Evolutionary conservation across 257 asterid species (phyloP), one percentile per base, ranked within the genome.

Genomic region (Coffea eugenioides): DNA sequence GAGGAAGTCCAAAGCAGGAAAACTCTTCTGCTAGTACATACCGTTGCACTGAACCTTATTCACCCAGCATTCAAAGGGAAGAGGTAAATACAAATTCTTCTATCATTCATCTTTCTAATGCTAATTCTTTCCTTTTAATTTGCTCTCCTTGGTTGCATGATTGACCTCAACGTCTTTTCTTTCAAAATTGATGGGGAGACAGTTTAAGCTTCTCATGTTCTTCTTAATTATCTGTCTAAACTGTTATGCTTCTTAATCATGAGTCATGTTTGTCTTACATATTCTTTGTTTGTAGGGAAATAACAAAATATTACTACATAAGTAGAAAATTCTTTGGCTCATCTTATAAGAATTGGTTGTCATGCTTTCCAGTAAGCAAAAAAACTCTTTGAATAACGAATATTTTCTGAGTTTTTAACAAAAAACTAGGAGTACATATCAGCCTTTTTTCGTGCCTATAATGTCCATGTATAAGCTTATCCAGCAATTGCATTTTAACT

Each of bases 81-180:
- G 87, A 84, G 92, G 96, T 91, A 88, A 23, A 59, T 6, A 56
- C 61, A 18, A 76, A 1, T 31, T 31, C 34, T 31, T 1, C 34
- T 31, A 31, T 31, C 34, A 31, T 31, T 31, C 34, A 31, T 71
- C 8, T 57, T 20, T 70, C 7, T 71, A 16, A 18, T 62, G 45
- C 27, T 16, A 16, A 16, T 3, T 25, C 7, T 14, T 2, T 20
- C 5, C 14, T 5, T n/a, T n/a, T 41, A 12, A 45, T 69, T 43
- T 69, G 16, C 16, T 69, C 41, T 69, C n/a, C 74, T 15, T 41
- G n/a, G 20, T 43, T 69, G 2, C 14, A 23, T 41, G 25, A 8
- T 69, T 69, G 73, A 39, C 7, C 46, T 66, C 7, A 20, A n/a
- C 64, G 18, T 56, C 8, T 56, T 5, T 56, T 18, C 64, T 18